A percentile compares a stretch with the other conserved stretches of the same genome.
These are phyloP conservation scores for Styphnolobium japonicum DNA, from an alignment of 306 rosid genomes.

Conservation along the genomic window DNA sequence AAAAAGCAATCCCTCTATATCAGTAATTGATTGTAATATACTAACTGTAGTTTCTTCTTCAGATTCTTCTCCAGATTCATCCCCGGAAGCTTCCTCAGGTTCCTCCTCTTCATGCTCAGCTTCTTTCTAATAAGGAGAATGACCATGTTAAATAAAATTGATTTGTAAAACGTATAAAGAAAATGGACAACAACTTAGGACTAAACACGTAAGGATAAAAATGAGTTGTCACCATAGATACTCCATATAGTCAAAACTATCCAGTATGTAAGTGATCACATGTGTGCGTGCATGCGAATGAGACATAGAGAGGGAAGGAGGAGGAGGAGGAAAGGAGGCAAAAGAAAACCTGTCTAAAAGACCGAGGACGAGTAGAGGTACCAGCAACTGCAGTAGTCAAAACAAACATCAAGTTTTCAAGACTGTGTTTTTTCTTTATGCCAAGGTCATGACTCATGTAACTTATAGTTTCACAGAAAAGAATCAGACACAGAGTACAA, in stretches of 20 bases:
- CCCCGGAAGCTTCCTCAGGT: constrained; percentile 44
- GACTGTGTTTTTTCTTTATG: background rate
- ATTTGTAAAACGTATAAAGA: background rate
- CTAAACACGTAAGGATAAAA: background rate
- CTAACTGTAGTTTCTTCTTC: constrained; percentile 61
- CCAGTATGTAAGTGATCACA: background rate
- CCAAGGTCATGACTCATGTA: background rate
- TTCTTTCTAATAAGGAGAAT: constrained; percentile 49
- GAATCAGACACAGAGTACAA: background rate
- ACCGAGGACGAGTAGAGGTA: constrained; percentile 73
- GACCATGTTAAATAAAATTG: background rate
- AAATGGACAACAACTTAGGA: background rate
- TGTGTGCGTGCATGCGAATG: background rate
- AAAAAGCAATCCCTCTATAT: background rate
- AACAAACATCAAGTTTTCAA: constrained; percentile 25
- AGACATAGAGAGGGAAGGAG: background rate
- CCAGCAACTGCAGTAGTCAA: constrained; percentile 73
- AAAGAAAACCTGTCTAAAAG: constrained; percentile 63
- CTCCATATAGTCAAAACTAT: background rate
- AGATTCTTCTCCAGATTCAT: constrained; percentile 54
- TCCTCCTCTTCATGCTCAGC: constrained; percentile 52
- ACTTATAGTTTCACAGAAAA: constrained; percentile 16
- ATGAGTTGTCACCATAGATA: background rate
- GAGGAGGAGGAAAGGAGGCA: background rate
- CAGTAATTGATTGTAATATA: constrained; percentile 5